phyloP scores from a whole-genome alignment of 2,329 filamentous ascomycete species.

The Fusarium sp. region DNA sequence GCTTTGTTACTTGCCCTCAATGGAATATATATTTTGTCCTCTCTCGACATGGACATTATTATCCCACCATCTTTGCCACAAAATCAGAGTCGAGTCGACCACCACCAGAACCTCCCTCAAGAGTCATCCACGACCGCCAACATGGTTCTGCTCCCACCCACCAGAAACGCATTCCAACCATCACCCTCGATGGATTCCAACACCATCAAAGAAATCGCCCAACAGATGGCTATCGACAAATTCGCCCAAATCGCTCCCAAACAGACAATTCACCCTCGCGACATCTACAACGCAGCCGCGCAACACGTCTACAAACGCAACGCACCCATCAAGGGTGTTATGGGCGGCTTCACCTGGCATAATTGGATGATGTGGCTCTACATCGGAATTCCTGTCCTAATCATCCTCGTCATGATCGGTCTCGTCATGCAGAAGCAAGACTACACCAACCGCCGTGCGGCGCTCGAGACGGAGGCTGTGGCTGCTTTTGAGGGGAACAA shows the following conservation, averaged over 20 bases:
- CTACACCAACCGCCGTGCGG: neutral
- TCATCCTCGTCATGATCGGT: neutral
- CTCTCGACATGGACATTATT: neutral
- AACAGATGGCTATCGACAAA: neutral
- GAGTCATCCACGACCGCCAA: neutral
- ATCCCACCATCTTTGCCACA: neutral
- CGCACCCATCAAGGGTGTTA: neutral
- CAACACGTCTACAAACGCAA: neutral
- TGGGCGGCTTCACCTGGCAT: neutral
- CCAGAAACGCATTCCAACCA: neutral
- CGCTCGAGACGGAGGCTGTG: neutral
- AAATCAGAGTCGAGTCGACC: neutral
- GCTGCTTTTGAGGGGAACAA: neutral
- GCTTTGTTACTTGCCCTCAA: neutral
- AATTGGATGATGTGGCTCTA: neutral
- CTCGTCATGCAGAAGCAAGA: neutral
- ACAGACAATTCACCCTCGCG: neutral
- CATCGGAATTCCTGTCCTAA: neutral
- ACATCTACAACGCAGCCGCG: neutral
- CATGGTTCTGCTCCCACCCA: neutral
- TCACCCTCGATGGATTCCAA: neutral
- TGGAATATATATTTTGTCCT: neutral
- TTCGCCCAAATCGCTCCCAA: neutral
- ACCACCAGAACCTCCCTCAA: neutral
- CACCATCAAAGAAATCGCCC: neutral